Evolutionary conservation across 208 protist genomes (phyloP).

Genomic region (Acanthamoeba castellanii): DNA sequence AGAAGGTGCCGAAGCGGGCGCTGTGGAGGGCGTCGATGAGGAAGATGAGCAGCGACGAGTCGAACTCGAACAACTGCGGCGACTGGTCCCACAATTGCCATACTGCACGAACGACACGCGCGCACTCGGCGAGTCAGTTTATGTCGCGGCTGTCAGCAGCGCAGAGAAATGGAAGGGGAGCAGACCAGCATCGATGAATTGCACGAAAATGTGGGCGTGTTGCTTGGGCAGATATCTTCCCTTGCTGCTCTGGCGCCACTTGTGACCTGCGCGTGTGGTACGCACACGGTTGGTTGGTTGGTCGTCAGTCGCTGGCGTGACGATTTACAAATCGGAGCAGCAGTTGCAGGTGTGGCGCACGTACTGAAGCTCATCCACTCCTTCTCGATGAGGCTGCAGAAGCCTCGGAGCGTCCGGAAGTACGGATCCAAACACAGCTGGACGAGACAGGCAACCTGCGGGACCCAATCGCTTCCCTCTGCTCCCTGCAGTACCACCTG

Average conservation of each 20-base stretch:
- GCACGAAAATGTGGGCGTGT: slow-evolving; percentile 35
- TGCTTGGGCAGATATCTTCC: slow-evolving; percentile 29
- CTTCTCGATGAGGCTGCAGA: slow-evolving; percentile 95
- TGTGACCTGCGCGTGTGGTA: not conserved
- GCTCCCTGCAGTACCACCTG: slow-evolving; percentile 20
- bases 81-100: slow-evolving; percentile 74
- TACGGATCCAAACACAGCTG: slow-evolving; percentile 95
- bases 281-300: not conserved
- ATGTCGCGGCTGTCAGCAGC: too few relatives aligned
- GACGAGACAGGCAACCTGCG: slow-evolving; percentile 30
- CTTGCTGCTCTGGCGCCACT: slow-evolving; percentile 50
- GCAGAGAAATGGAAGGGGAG: too few relatives aligned
- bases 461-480: slow-evolving; percentile 47
- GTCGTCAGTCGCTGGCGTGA: too few relatives aligned
- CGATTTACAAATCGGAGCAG: not conserved
- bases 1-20: slow-evolving; percentile 64
- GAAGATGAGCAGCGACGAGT: slow-evolving; percentile 49
- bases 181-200: slow-evolving; percentile 22
- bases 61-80: slow-evolving; percentile 61
- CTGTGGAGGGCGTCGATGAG: slow-evolving; percentile 60
- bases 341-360: not conserved
- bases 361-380: slow-evolving; percentile 95
- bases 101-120: not conserved
- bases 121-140: not conserved
- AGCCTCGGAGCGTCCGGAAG: slow-evolving; percentile 95